Evolutionary conservation across 805 yeast genomes (phyloP).

Genomic region (Starmerella potacharoeniae): DNA sequence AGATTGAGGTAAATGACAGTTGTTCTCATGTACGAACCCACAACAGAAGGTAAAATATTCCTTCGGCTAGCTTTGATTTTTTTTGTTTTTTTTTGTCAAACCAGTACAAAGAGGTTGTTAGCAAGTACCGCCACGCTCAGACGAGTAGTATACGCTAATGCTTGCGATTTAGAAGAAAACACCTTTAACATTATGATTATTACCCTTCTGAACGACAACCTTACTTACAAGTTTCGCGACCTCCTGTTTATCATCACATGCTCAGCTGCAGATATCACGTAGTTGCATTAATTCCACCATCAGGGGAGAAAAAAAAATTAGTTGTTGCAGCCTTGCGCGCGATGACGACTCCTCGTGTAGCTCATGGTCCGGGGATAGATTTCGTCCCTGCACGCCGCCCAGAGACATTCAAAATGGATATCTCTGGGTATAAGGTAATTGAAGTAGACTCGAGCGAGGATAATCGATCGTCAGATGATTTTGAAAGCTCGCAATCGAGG

Average conservation of each 20-base stretch:
- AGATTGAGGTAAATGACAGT: too few species aligned
- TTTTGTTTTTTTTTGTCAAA: too few species aligned
- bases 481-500: not conserved
- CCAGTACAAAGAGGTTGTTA: too few species aligned
- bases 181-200: too few species aligned
- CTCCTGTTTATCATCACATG: not conserved
- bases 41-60: too few species aligned
- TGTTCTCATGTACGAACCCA: too few species aligned
- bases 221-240: not conserved
- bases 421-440: constrained; percentile 13
- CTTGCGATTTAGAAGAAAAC: too few species aligned
- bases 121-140: too few species aligned
- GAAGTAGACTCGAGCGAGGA: not conserved
- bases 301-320: not conserved
- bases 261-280: not conserved
- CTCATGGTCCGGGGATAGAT: constrained; percentile 18
- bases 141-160: too few species aligned
- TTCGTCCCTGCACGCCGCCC: constrained; percentile 53
- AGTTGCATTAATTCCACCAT: not conserved
- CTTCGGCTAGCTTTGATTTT: too few species aligned
- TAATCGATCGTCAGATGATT: not conserved
- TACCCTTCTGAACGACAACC: too few species aligned
- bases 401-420: constrained; percentile 31
- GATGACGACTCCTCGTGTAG: constrained; percentile 9
- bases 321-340: not conserved